Evolutionary conservation across 1,139 yeast genomes (phyloP).

Genomic region (Yamadazyma atmosphaerica): DNA sequence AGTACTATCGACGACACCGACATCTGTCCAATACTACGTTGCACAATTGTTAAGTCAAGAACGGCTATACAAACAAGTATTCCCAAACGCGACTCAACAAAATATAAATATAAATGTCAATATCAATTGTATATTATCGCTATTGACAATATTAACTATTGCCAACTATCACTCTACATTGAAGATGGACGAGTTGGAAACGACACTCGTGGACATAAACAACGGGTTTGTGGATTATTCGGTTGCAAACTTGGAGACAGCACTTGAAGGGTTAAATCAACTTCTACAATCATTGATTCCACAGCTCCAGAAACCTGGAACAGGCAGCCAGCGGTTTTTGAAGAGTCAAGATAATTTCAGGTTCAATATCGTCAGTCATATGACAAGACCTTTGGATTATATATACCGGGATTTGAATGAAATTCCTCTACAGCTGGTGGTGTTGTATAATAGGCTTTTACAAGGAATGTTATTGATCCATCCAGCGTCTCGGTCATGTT

Average conservation of each 20-base stretch:
- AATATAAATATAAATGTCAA: no score
- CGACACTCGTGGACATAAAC: neutral
- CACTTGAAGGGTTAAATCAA: neutral
- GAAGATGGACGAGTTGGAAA: neutral
- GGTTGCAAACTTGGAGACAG: neutral
- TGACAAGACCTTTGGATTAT: constrained; percentile 29
- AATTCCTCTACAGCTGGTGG: constrained; percentile 12
- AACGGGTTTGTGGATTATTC: neutral
- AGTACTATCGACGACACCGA: constrained; percentile 28
- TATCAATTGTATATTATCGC: no score
- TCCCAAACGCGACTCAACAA: no score
- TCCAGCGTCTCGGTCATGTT: constrained; percentile 52
- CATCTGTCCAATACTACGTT: no score
- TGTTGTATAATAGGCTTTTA: constrained; percentile 43
- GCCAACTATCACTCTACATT: no score
- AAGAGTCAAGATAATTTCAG: constrained; percentile 53
- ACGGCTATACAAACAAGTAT: no score
- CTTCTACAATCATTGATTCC: constrained; percentile 20
- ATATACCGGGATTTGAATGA: constrained; percentile 10
- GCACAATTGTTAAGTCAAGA: no score
- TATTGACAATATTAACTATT: no score
- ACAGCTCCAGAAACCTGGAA: constrained; percentile 20
- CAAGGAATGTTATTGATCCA: constrained; percentile 69
- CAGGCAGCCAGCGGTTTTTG: constrained; percentile 36
- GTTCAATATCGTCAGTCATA: constrained; percentile 44